Conservation (phyloP, 495 filamentous ascomycete species). For the Trichoderma reesei region DNA sequence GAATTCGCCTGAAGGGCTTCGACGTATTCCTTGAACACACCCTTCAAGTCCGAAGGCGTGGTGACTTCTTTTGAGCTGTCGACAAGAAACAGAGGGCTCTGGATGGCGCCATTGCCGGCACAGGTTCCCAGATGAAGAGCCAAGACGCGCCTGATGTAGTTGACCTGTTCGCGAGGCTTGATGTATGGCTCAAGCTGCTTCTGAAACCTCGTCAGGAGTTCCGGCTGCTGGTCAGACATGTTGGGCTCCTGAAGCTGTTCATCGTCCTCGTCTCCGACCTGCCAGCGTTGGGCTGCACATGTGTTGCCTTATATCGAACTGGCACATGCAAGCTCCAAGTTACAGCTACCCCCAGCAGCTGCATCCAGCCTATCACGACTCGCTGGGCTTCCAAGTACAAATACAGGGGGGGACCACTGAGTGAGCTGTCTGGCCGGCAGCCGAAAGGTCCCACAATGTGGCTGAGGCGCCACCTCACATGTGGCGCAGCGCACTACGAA, state of each 20-base stretch:
- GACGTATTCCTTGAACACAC: slow-evolving; percentile 42
- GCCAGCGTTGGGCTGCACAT: not conserved
- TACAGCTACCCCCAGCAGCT: no score
- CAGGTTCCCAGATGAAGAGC: slow-evolving; percentile 29
- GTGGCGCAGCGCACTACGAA: slow-evolving; percentile 1
- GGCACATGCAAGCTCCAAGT: not conserved
- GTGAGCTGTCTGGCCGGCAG: not conserved
- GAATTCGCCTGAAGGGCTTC: slow-evolving; percentile 47
- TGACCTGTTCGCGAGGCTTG: slow-evolving; percentile 32
- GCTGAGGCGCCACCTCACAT: not conserved
- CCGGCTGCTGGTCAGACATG: slow-evolving; percentile 10
- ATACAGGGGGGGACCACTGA: not conserved
- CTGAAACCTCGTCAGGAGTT: slow-evolving; percentile 18
- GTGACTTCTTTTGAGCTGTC: slow-evolving; percentile 19
- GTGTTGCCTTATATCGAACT: not conserved
- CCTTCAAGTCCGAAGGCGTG: slow-evolving; percentile 17
- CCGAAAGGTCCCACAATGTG: not conserved
- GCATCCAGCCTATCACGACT: no score
- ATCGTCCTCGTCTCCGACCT: not conserved
- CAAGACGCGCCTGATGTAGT: slow-evolving; percentile 32
- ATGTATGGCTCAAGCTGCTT: slow-evolving; percentile 28
- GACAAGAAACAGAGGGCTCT: slow-evolving; percentile 29
- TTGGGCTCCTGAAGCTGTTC: not conserved
- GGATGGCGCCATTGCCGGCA: slow-evolving; percentile 21
- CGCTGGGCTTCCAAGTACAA: no score